Percentiles rank a stretch among this genome's conserved stretches.
Evolutionary conservation across 805 yeast species (phyloP).

Genomic region (Ogataea dorogensis): DNA sequence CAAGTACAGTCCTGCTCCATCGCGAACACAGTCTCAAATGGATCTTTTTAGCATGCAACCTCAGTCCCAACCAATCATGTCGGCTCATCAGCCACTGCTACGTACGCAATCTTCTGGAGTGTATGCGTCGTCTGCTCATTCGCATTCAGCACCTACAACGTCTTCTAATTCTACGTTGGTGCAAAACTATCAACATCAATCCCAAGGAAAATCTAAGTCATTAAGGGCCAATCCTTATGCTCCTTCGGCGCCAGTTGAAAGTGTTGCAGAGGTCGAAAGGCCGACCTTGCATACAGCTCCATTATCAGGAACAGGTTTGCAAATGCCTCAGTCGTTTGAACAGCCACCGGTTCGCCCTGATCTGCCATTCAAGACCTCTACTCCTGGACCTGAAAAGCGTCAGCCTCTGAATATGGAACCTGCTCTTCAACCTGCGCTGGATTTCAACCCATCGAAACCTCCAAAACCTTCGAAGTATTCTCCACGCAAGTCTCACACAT

Average conservation of each 20-base stretch:
- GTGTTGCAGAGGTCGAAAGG: constrained; percentile 2
- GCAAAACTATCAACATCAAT: constrained; percentile 11
- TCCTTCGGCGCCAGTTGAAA: constrained; percentile 2
- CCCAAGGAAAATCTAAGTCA: constrained; percentile 17
- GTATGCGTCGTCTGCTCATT: constrained; percentile 18
- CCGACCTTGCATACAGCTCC: constrained; percentile 8
- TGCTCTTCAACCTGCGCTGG: constrained; percentile 1
- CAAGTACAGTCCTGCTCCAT: constrained; percentile 66
- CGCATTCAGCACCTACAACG: constrained; percentile 26
- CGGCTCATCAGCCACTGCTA: constrained; percentile 13
- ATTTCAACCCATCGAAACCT: background rate
- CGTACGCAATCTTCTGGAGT: constrained; percentile 6
- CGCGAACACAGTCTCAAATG: constrained; percentile 49
- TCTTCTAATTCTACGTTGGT: constrained; percentile 23
- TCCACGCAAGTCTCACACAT: constrained; percentile 4
- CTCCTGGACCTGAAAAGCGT: constrained; percentile 6
- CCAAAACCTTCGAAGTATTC: constrained; percentile 8
- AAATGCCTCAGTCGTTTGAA: background rate
- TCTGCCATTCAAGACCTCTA: constrained; percentile 8
- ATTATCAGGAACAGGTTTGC: constrained; percentile 6
- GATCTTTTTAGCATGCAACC: constrained; percentile 30
- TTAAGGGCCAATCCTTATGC: constrained; percentile 15
- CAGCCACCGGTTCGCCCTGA: constrained; percentile 1
- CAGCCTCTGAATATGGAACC: constrained; percentile 1
- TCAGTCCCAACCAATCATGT: constrained; percentile 21